These are phyloP conservation scores for Brassica nigra DNA, from an alignment of 345 rosid species.

Conservation along the genomic window DNA sequence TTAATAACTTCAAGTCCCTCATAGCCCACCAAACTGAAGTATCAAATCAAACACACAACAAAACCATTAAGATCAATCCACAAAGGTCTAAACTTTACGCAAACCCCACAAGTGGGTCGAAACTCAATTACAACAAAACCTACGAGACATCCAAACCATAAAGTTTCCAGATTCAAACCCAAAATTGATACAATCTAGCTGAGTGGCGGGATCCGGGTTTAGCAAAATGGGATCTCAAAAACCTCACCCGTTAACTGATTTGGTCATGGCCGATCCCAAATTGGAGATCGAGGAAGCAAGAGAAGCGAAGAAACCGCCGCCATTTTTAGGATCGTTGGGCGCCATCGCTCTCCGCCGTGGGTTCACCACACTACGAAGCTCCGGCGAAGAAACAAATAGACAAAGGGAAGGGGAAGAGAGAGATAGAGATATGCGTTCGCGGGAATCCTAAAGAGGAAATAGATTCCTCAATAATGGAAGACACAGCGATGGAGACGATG, in stretches of 20 bases:
- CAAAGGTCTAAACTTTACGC: slow-evolving; percentile 22
- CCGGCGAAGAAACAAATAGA: slow-evolving; percentile 14
- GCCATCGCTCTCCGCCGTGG: slow-evolving; percentile 53
- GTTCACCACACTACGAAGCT: not conserved
- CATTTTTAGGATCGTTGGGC: slow-evolving; percentile 66
- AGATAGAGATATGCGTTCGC: not conserved
- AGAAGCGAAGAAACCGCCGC: slow-evolving; percentile 73
- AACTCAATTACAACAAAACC: not conserved
- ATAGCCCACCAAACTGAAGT: slow-evolving; percentile 65
- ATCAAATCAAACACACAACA: slow-evolving; percentile 1
- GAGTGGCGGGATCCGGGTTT: slow-evolving; percentile 31
- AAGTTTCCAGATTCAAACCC: not conserved
- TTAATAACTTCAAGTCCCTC: slow-evolving; percentile 95
- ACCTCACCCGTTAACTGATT: slow-evolving; percentile 89
- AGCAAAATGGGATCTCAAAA: slow-evolving; percentile 36
- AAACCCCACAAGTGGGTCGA: not conserved
- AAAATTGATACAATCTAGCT: not conserved
- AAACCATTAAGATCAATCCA: not conserved
- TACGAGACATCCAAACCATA: not conserved
- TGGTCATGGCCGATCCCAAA: slow-evolving; percentile 74
- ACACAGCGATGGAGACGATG: slow-evolving; percentile 43
- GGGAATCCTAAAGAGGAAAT: slow-evolving; percentile 8
- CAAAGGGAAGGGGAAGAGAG: not conserved
- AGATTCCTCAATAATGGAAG: slow-evolving; percentile 36
- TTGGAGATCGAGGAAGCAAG: slow-evolving; percentile 73